Evolutionary conservation across 179 eudicot species (phyloP).

Genomic region (Sideroxylon spinosum): DNA sequence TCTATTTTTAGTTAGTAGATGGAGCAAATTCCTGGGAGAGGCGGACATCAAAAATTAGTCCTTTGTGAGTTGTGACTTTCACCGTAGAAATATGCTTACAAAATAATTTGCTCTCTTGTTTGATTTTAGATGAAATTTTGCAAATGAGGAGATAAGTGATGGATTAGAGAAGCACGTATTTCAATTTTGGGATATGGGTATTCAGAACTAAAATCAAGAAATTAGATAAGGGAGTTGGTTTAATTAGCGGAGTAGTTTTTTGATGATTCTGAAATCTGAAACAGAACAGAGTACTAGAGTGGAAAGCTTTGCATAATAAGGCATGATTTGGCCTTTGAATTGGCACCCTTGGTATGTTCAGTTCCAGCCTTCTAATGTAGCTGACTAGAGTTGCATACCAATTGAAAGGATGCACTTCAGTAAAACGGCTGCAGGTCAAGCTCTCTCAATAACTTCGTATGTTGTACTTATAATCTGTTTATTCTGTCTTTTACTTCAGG

Average conservation of each 20-base stretch:
- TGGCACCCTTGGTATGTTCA: not conserved
- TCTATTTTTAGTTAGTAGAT: not conserved
- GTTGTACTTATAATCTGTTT: not conserved
- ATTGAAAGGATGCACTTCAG: not conserved
- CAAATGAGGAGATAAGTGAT: not conserved
- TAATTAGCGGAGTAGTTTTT: not conserved
- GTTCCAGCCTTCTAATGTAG: no score
- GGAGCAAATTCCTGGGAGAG: not conserved
- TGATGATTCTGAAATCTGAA: not conserved
- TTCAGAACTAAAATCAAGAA: no score
- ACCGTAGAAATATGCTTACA: not conserved
- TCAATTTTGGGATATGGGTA: not conserved
- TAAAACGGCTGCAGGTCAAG: not conserved
- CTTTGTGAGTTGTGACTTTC: not conserved
- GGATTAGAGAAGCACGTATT: not conserved
- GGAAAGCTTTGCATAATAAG: not conserved
- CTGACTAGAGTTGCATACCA: not conserved
- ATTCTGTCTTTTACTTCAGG: not conserved
- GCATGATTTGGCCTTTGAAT: not conserved
- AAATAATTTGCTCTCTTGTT: constrained; percentile 2
- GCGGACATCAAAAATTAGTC: not conserved
- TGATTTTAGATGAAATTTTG: not conserved
- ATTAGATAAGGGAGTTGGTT: not conserved
- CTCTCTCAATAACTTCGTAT: not conserved
- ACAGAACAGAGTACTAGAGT: not conserved